Percentiles rank a stretch among this genome's conserved stretches.
Evolutionary conservation across 1,139 yeast genomes (phyloP).

Genomic region (Hansenula anomala): DNA sequence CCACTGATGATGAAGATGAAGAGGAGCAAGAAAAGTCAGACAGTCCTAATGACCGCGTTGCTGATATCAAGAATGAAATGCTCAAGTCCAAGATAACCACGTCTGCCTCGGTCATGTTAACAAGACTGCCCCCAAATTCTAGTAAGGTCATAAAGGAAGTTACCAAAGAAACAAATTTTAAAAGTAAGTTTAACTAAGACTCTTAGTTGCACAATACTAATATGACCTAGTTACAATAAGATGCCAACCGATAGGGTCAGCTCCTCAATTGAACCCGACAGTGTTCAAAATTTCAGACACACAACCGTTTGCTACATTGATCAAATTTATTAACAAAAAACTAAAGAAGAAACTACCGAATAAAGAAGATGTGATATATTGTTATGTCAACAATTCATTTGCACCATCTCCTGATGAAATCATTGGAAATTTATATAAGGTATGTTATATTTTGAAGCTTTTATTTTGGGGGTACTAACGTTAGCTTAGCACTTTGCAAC

Average conservation of each 20-base stretch:
- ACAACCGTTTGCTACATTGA: slow-evolving; percentile 43
- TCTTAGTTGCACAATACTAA: background rate
- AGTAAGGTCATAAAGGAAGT: slow-evolving; percentile 1
- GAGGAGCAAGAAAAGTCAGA: too few species aligned
- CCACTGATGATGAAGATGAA: background rate
- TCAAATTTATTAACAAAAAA: slow-evolving; percentile 39
- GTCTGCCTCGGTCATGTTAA: slow-evolving; percentile 21
- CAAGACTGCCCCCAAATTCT: slow-evolving; percentile 15
- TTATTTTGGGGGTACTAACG: background rate
- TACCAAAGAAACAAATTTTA: slow-evolving; percentile 1
- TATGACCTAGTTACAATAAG: slow-evolving; percentile 30
- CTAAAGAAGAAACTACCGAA: slow-evolving; percentile 27
- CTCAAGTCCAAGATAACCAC: slow-evolving; percentile 19
- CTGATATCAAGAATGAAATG: slow-evolving; percentile 1
- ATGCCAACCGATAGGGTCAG: slow-evolving; percentile 57
- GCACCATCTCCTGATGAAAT: slow-evolving; percentile 57
- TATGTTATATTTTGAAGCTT: background rate
- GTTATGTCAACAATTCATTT: slow-evolving; percentile 56
- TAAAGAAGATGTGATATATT: slow-evolving; percentile 16
- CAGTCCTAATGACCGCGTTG: background rate
- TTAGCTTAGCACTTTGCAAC: slow-evolving; percentile 32
- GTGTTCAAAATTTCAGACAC: slow-evolving; percentile 43
- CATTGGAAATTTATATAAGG: slow-evolving; percentile 39
- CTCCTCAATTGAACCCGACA: slow-evolving; percentile 43
- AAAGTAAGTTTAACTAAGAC: background rate